These are phyloP conservation scores for Petasospora rhodanensis DNA, from an alignment of 1,139 yeast genomes.

Conservation along the genomic window DNA sequence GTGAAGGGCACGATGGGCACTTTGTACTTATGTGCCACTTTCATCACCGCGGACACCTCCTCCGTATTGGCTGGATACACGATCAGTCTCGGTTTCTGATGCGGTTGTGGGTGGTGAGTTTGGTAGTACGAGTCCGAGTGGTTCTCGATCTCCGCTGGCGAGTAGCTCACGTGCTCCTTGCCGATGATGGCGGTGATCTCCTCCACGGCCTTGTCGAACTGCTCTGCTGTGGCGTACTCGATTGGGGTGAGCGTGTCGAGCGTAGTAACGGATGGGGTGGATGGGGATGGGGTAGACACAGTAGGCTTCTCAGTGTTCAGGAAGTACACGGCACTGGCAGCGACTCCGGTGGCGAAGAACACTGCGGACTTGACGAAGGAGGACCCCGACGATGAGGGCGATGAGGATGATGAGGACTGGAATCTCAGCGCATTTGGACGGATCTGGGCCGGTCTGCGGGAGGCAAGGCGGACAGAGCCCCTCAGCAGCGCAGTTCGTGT, in stretches of 20 bases:
- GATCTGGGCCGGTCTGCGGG: no score
- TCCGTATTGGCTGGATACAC: constrained; percentile 62
- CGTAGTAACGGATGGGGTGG: constrained; percentile 27
- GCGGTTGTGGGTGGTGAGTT: constrained; percentile 39
- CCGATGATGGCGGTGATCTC: constrained; percentile 41
- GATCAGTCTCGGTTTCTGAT: constrained; percentile 57
- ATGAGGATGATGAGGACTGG: no score
- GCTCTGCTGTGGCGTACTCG: constrained; percentile 36
- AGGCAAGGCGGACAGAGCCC: no score
- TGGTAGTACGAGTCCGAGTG: constrained; percentile 26
- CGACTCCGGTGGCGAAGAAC: constrained; percentile 18
- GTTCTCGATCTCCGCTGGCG: constrained; percentile 32
- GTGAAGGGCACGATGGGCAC: constrained; percentile 76
- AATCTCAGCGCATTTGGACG: no score
- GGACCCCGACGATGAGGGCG: constrained; percentile 1
- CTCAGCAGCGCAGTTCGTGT: no score
- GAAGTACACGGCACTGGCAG: constrained; percentile 12
- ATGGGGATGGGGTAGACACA: no score
- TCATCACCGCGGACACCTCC: constrained; percentile 59
- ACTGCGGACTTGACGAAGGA: constrained; percentile 9
- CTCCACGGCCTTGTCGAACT: constrained; percentile 38
- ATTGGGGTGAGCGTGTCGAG: constrained; percentile 34
- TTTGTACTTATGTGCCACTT: constrained; percentile 55
- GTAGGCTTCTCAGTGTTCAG: neutral
- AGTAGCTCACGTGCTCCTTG: constrained; percentile 30